Base-by-base conservation (phyloP, 352 stramenopile genomes). In the Saprolegnia diclina region DNA sequence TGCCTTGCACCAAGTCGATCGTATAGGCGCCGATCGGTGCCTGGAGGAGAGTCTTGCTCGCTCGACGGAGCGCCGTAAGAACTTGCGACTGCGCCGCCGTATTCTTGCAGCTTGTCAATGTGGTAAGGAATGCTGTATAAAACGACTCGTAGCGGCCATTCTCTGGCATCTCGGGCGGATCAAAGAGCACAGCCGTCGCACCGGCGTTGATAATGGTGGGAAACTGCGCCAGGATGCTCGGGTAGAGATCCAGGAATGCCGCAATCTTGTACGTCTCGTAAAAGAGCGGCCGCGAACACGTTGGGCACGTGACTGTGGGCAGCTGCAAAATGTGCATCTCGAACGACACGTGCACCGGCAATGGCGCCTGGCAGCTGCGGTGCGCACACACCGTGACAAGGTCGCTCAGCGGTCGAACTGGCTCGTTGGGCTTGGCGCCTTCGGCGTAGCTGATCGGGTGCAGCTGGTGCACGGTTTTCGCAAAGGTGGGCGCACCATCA, bases 1-100 rank as follows among this genome's bases (percentile, higher is more conserved):
- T 69, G 19, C 42, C 63, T 24, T 69, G 63, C 4, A 69, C 63
- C 11, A 69, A 32, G 37, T 69, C 63, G 35, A 61, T 38, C 5
- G 11, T 10, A 18, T 48, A 61, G 18, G 10, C 14, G 5, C 63
- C 63, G 6, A 53, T 1, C 5, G 19, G 5, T 5, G 14, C 22
- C 3, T 6, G 14, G 14, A 48, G 26, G 24, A 32, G 24, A 0
- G 37, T 21, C 4, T 59, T 55, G 32, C 16, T 62, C 11, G 26
- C 45, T 35, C 18, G 16, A 13, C 21, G 19, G 0, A 52, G 13
- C 18, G 38, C 37, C 19, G 35, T 35, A 5, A 35, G 29, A 2
- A 35, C 29, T 35, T 35, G 29, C 2, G 2, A 35, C 29, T 6
- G 2, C 29, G 29, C 29, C 29, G 29, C 5, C 29, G 29, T 35